These are phyloP conservation scores for Adansonia grandidieri DNA, from an alignment of 441 rosid genomes.

Conservation along the genomic window DNA sequence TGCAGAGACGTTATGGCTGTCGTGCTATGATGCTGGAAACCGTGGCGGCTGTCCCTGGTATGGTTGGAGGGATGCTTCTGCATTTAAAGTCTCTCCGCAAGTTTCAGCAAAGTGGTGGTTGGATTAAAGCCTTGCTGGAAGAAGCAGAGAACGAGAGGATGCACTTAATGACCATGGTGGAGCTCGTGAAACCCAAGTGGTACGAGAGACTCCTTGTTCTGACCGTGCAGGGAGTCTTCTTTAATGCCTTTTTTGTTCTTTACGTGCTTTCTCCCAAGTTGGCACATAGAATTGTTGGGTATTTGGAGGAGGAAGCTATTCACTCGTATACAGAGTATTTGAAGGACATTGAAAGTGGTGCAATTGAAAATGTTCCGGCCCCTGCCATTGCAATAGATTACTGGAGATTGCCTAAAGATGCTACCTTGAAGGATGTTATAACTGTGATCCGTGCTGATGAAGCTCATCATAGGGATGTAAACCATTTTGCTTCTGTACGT, in stretches of 20 bases:
- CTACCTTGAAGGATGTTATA: conserved; percentile 56
- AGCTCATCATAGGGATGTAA: conserved; percentile 70
- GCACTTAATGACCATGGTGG: conserved; percentile 74
- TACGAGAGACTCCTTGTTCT: conserved; percentile 57
- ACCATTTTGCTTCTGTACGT: conserved; percentile 67
- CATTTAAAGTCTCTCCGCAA: conserved; percentile 57
- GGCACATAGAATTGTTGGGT: conserved; percentile 63
- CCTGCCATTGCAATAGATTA: conserved; percentile 62
- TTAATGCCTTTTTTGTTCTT: conserved; percentile 54
- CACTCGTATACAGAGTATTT: conserved; percentile 63
- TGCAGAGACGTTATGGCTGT: conserved; percentile 62
- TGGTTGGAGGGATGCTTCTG: conserved; percentile 67
- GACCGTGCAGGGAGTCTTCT: conserved; percentile 58
- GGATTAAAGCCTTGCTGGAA: conserved; percentile 66
- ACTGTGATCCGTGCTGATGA: conserved; percentile 68
- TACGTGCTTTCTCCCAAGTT: conserved; percentile 54
- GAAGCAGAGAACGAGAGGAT: conserved; percentile 76
- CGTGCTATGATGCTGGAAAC: conserved; percentile 74
- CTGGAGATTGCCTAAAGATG: conserved; percentile 57
- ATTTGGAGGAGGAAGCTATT: conserved; percentile 65
- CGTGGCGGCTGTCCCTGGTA: conserved; percentile 63
- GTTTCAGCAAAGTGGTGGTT: conserved; percentile 65
- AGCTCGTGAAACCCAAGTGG: conserved; percentile 59
- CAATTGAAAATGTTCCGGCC: conserved; percentile 47
- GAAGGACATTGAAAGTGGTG: conserved; percentile 54